Base-by-base conservation (phyloP, 2,329 filamentous ascomycete genomes). In the Proliferodiscus dingleyae region DNA sequence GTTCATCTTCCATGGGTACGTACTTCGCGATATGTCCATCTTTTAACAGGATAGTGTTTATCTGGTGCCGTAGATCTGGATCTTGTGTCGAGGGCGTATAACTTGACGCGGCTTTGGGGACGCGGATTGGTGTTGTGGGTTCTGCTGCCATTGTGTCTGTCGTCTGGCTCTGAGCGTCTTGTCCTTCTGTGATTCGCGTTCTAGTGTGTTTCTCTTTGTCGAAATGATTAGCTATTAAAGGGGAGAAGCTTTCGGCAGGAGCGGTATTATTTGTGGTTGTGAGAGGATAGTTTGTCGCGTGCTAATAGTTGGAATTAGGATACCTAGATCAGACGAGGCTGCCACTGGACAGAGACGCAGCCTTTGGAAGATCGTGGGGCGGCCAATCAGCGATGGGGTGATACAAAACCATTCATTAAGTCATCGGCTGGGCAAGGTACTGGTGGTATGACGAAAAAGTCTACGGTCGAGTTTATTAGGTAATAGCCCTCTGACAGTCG, bases 21-120 rank as follows among this genome's bases (percentile, higher is more conserved):
- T 68, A 83, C 80, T 76, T 80, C 37, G 70, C 64, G 19, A 82
- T 73, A 51, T 82, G 75, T 3, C 80, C 80, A 37, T 80, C 78
- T 32, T 71, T 69, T 26, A 83, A 67, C 19, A 84, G 66, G 10
- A 77, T 57, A 8, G 71, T 69, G 60, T 84, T 83, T 57, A 84
- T 78, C 55, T 81, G 73, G 2, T 79, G 82, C 18, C 80, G 71
- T 46, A 83, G 64, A 47, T 83, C 80, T 5, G 75, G 70, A 55
- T 84, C 80, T 46, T 79, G 71, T 7, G 77, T 83, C 5, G 77
- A 77, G 40, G 75, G 68, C 13, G 78, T 77, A 64, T 83, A 80
- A 55, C 71, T 75, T 3, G 78, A 70, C 24, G 75, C 73, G 5
- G 74, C 66, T 44, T 62, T 62, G 11, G 80, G 76, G 39, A 83